phyloP scores from a whole-genome alignment of 2,329 filamentous ascomycete species.

The Aspergillus intermedius region DNA sequence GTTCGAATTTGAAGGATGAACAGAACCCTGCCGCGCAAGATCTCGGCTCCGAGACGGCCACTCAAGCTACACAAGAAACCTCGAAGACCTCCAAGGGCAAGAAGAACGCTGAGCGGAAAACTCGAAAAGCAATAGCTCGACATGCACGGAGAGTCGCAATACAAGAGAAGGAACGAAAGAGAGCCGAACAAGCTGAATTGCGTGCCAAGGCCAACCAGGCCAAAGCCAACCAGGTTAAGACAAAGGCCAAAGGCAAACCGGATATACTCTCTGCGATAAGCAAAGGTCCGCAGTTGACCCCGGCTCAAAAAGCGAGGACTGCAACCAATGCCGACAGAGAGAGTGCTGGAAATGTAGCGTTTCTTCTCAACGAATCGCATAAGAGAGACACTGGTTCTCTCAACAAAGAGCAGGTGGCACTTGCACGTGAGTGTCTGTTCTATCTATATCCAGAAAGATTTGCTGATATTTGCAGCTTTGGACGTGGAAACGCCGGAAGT shows the following conservation, averaged over 20 bases:
- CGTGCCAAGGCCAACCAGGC: too few relatives aligned
- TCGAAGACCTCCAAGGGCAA: neutral
- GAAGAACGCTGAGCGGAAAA: neutral
- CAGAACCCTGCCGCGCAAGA: neutral
- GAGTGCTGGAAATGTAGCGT: slow-evolving; percentile 5
- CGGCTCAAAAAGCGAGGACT: neutral
- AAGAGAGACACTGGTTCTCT: slow-evolving; percentile 12
- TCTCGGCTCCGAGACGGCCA: neutral
- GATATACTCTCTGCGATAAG: too few relatives aligned
- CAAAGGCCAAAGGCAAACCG: too few relatives aligned
- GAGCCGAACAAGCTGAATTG: too few relatives aligned
- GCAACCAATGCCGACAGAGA: neutral
- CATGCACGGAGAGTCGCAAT: too few relatives aligned
- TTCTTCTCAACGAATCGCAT: slow-evolving; percentile 7
- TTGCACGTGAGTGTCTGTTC: slow-evolving; percentile 15
- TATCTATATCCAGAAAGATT: neutral
- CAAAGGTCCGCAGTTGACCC: too few relatives aligned
- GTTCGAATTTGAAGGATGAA: neutral
- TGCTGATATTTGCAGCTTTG: slow-evolving; percentile 22
- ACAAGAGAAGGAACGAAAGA: too few relatives aligned
- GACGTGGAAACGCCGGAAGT: slow-evolving; percentile 46
- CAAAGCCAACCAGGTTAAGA: too few relatives aligned
- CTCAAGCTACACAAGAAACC: neutral
- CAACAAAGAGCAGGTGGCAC: slow-evolving; percentile 1
- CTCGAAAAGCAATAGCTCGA: neutral